Evolutionary conservation across 1,139 yeast species (phyloP), one percentile per base, ranked within the genome.

Genomic region (Pichia sp.): DNA sequence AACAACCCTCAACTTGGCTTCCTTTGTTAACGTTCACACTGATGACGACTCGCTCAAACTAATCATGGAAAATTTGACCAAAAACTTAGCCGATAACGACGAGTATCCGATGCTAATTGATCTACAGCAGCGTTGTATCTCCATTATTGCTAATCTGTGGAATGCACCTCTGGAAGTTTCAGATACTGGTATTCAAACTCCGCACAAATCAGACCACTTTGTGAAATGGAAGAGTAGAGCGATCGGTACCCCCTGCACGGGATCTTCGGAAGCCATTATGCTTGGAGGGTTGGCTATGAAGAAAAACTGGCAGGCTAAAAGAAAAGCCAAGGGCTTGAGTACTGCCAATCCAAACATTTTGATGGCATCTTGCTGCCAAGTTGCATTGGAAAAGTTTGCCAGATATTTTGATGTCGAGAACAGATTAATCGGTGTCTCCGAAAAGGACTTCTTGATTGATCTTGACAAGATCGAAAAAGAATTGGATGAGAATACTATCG

Each of bases 331-430:
- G 32, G 92, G 92, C 8, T 80, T 81, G 62, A 77, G 85, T 45
- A 73, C 71, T 52, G 80, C 74, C 45, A 80, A 80, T 58, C 97
- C 97, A 57, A 90, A 90, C 71, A 88, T 90, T 64, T 74, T 90
- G 60, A 90, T 90, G 97, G 96, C 97, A n/a, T 77, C 93, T 43
- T 89, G 93, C 71, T 95, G 95, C 51, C 97, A 90, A 71, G 97
- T 90, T 50, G 97, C 97, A 0, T 76, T 90, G 66, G 97, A 90
- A 72, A 90, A 90, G 73, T 90, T 90, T 74, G 97, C 97, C 31
- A 77, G 95, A 53, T 90, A 90, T 72, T 90, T 90, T 71, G 97
- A 90, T 64, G 97, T 90, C 51, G 97, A 90, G 66, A 82, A 87
- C 61, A 78, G 96, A 61, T 72, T 88, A 60, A 78, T 90, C 58